phyloP scores from a whole-genome alignment of 352 stramenopile genomes.

The Globisporangium paddicum region DNA sequence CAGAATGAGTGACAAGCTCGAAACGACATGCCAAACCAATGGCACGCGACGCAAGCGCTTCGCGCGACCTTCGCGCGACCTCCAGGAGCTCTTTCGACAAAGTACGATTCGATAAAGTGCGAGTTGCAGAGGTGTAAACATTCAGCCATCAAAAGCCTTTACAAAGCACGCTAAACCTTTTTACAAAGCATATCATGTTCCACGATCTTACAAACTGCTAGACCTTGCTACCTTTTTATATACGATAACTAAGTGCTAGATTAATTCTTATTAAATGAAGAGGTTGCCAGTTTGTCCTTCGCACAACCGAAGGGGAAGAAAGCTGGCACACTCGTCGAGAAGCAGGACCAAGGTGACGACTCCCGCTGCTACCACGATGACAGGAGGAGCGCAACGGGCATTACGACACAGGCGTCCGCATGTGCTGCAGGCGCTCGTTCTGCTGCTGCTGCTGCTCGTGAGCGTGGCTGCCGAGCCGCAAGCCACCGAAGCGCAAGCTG shows the following conservation, averaged over 20 bases:
- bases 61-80: conserved; percentile 34
- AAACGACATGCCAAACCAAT: conserved; percentile 29
- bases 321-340: neutral
- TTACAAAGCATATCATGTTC: neutral
- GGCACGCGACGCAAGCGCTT: conserved; percentile 23
- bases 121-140: neutral
- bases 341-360: neutral
- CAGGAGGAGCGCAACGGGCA: neutral
- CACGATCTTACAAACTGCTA: no score
- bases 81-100: neutral
- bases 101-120: conserved; percentile 9
- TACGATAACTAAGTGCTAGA: neutral
- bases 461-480: conserved; percentile 5
- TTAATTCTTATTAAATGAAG: neutral
- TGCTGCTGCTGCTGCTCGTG: conserved; percentile 19
- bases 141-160: neutral
- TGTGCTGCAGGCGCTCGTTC: conserved; percentile 7
- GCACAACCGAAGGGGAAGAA: neutral
- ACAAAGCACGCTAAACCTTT: neutral
- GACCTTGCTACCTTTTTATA: no score
- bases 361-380: neutral
- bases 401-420: neutral
- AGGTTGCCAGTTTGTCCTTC: neutral
- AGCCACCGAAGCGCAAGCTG: conserved; percentile 5
- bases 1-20: conserved; percentile 15